These are phyloP conservation scores for Komagataella ulmi DNA, from an alignment of 805 yeast genomes.

Conservation along the genomic window DNA sequence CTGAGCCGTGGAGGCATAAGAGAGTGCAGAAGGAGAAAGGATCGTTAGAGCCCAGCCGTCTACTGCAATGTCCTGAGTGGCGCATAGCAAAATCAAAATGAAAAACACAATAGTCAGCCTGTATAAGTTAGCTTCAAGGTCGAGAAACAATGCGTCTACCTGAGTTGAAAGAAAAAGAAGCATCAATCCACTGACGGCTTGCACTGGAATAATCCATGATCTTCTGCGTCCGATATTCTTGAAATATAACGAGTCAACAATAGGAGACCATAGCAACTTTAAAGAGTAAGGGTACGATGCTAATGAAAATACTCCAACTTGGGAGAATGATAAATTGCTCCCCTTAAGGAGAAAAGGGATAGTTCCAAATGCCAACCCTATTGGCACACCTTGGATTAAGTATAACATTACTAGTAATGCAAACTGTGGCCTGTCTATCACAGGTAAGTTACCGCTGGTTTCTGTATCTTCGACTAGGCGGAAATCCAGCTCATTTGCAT, in stretches of 20 bases:
- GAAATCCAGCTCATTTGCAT: background rate
- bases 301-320: slow-evolving; percentile 79
- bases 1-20: slow-evolving; percentile 95
- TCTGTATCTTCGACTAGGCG: background rate
- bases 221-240: slow-evolving; percentile 65
- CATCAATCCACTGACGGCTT: slow-evolving; percentile 60
- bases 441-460: slow-evolving; percentile 10
- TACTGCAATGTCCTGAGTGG: slow-evolving; percentile 97
- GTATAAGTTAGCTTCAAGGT: slow-evolving; percentile 35
- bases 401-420: slow-evolving; percentile 60
- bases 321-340: slow-evolving; percentile 63
- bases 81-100: slow-evolving; percentile 72
- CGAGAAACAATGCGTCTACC: slow-evolving; percentile 35
- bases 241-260: slow-evolving; percentile 78
- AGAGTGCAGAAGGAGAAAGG: slow-evolving; percentile 59
- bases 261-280: slow-evolving; percentile 89
- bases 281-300: slow-evolving; percentile 93
- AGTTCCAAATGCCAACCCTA: slow-evolving; percentile 90
- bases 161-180: slow-evolving; percentile 50
- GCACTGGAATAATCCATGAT: slow-evolving; percentile 93
- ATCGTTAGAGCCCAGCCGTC: slow-evolving; percentile 98
- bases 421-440: slow-evolving; percentile 61
- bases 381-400: slow-evolving; percentile 90
- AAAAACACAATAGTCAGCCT: slow-evolving; percentile 63
- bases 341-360: slow-evolving; percentile 83